Base-by-base conservation (phyloP, 2,329 filamentous ascomycete species). In the Pyrenophora graminea region DNA sequence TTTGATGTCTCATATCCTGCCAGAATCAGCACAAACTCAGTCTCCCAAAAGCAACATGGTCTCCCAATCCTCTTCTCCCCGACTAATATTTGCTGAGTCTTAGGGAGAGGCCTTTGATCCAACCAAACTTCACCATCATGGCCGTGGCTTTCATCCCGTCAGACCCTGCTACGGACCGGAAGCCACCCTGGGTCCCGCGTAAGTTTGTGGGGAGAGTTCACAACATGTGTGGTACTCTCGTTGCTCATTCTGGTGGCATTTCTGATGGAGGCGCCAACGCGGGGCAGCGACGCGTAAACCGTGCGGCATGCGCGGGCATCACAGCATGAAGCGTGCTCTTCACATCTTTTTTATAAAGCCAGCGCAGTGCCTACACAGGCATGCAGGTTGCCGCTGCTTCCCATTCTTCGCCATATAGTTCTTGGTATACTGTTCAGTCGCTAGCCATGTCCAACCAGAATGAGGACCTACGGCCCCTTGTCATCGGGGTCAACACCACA, bases 401-500 rank as follows among this genome's bases (percentile, higher is more conserved):
- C n/a, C 15, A 43, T 17, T n/a, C 27, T 32, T 39, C 27, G 13
- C 27, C 13, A 15, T 21, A 19, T 3, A 25, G 21, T 8, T 39
- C 19, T 48, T 32, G 21, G 33, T 12, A 23, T 33, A 42, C 12
- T 12, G n/a, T 33, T 43, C 23, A 38, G 18, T 39, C 30, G 5
- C 18, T 39, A 18, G 34, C 32, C 12, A 62, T 62, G 59, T 23
- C 40, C 27, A 12, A 30, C 27, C 27, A 12, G 27, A 30, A 30
- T 18, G 55, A 56, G 31, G 36, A 51, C 41, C 52, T 60, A 43
- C 53, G 52, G 23, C 37, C 60, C 9, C 45, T 55, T 33, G 63
- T 67, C 21, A 32, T 68, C 13, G 61, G 58, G 49, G 58, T 68
- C 25, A 69, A 68, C 48, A 47, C 53, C 15, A 23, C 61, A n/a